Evolutionary conservation across 2,329 filamentous ascomycete genomes (phyloP), one percentile per base, ranked within the genome.

Genomic region (Leptographium wingfieldii): DNA sequence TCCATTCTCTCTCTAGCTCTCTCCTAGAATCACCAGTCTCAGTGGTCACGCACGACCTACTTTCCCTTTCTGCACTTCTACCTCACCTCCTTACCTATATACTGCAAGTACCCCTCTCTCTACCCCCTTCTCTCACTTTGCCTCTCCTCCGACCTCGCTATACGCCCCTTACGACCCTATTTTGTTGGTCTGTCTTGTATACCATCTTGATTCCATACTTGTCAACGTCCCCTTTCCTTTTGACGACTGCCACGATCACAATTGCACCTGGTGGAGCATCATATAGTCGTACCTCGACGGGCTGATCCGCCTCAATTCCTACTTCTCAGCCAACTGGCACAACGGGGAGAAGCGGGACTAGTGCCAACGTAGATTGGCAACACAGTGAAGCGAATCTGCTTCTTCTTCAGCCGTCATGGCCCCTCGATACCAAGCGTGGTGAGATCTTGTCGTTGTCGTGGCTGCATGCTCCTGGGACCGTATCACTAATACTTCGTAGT

Each of bases 401-500:
- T 25, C 46, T 31, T 25, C 46, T 12, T 51, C 22, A 25, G 58
- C 55, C 51, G 49, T n/a, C 52, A 63, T 63, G 62, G 22, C 63
- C n/a, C 60, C 61, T 22, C 60, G 58, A 59, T 59, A 61, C 57
- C 61, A 61, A 43, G 48, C 59, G 11, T 54, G 59, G 59, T 62
- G 35, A 40, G 49, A 40, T 22, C 22, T 33, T 51, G 48, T 3
- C 40, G 33, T 19, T 40, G 31, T n/a, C 53, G 55, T 29, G 10
- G 22, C 31, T 46, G 43, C 29, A 60, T 46, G 55, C 49, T 25
- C 33, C 12, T 6, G 5, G n/a, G 40, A 1, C 33, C 43, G 16
- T 25, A 49, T 56, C 35, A 35, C 62, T 63, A 59, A 63, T 35
- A 35, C 16, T 55, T 3, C 43, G 46, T 65, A 88, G 85, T 73